Evolutionary conservation across 768 basidiomycete genomes (phyloP), one percentile per base, ranked within the genome.

Genomic region (Lactifluus rugatus): DNA sequence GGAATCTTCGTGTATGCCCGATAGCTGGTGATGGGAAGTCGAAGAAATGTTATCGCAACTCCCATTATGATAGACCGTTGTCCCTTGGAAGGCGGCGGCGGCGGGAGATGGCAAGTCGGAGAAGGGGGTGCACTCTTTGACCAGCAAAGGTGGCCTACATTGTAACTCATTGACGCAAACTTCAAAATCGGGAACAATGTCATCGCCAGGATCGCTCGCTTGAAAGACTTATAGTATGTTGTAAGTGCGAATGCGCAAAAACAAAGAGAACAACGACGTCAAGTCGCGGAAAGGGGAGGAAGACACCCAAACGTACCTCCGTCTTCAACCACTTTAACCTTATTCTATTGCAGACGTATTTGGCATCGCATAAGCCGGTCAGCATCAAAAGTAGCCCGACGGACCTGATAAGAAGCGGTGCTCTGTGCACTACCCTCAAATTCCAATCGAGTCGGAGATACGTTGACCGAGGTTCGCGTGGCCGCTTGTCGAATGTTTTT

Each of bases 121-220:
- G 37, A n/a, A n/a, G 32, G 52, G n/a, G 52, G 52, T 5, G 28
- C 41, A 26, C 32, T 52, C 63, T 45, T 58, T 56, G 56, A 32
- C 61, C 61, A 44, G 55, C 55, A 62, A 52, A 63, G 60, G 52
- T 23, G 52, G 26, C 37, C 41, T 32, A 54, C 44, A 23, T 23
- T 49, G 54, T 26, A 49, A 34, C 47, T 52, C 44, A 47, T 44
- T 19, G 48, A 28, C 36, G 26, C 42, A 41, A 58, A 51, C 39
- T 48, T 49, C 36, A 55, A 41, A 45, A 62, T 50, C 7, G 41
- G 57, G 50, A 64, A 48, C 39, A 49, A 48, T 39, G 44, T 62
- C 63, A 56, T 64, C 63, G 53, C 61, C 52, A 39, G 56, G 63
- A 51, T 64, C 63, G 26, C 62, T 63, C 23, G 56, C 26, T 48